Evolutionary conservation across 2,329 filamentous ascomycete species (phyloP), one percentile per base, ranked within the genome.

Genomic region (Didymella pinodella): DNA sequence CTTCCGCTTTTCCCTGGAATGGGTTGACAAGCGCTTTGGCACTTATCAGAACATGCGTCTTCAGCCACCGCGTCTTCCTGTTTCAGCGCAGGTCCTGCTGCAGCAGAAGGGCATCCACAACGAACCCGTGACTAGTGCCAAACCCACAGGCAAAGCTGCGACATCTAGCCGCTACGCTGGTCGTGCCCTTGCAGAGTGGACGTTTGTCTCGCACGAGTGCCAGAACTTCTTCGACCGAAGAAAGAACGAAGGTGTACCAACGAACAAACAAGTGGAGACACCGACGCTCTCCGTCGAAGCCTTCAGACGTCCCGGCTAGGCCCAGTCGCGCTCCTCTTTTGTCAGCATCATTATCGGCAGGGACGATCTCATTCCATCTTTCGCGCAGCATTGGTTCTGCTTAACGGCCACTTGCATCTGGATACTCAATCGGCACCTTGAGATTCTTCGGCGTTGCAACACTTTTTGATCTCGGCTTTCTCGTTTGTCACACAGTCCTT

Each of bases 151-250:
- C 6, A 63, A 71, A 25, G 76, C 78, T 14, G 67, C 62, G 18
- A 75, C 69, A 3, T 76, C 75, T 5, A 85, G 84, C 61, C 83
- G 83, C 58, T 89, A 94, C 73, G 81, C 85, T 3, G 91, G 91
- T 1, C 84, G 90, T 20, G 88, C 91, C 0, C 81, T 95, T 44
- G 90, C 90, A 0, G 91, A 95, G 75, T 95, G 91, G 91, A 82
- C 84, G 20, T 80, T 91, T 18, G 85, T 94, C 20, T 86, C 93
- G 16, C 85, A 86, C 55, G 91, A 95, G 74, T 92, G 88, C 79
- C 92, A 93, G 77, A 91, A 87, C 70, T 95, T 94, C 75, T 86
- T 92, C 31, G 90, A 94, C 58, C 83, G 91, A 45, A 84, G 91
- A 54, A 87, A 88, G 50, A 86, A 87, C 46, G 91, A 95, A 72